Evolutionary conservation across 192 early-diverging fungal species (phyloP).

Genomic region (Umbelopsis vinacea): DNA sequence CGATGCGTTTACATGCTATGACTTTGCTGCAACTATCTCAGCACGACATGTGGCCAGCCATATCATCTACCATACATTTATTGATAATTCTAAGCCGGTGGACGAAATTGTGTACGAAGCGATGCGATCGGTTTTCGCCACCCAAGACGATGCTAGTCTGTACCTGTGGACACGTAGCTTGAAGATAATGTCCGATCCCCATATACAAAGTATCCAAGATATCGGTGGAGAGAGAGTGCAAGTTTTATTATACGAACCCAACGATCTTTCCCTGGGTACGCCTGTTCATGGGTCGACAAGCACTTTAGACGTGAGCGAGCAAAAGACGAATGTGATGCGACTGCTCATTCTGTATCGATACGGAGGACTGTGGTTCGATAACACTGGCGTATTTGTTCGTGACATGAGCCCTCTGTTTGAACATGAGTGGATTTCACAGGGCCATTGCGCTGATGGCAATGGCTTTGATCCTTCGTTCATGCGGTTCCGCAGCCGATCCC

Average conservation of each 20-base stretch:
- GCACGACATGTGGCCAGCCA: conserved; percentile 12
- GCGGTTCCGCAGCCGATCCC: conserved; percentile 34
- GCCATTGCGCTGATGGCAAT: conserved; percentile 37
- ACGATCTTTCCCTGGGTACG: conserved; percentile 20
- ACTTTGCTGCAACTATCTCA: conserved; percentile 29
- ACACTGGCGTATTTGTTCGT: conserved; percentile 33
- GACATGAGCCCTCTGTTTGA: conserved; percentile 42
- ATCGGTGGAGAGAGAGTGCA: conserved; percentile 2
- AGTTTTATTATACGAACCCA: neutral
- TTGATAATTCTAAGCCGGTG: conserved; percentile 1
- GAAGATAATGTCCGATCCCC: neutral
- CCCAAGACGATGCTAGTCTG: conserved; percentile 28
- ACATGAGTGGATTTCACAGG: conserved; percentile 47
- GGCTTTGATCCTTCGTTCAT: conserved; percentile 34
- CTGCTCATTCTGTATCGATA: conserved; percentile 35
- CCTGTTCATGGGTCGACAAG: conserved; percentile 23
- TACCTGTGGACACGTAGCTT: conserved; percentile 36
- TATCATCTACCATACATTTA: conserved; percentile 22
- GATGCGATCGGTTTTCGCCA: conserved; percentile 38
- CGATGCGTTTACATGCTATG: conserved; percentile 26
- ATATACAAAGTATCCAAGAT: conserved; percentile 8
- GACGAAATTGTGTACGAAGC: conserved; percentile 26
- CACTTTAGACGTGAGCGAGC: neutral
- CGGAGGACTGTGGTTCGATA: conserved; percentile 45
- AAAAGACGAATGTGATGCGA: conserved; percentile 23